Percentiles rank a stretch among this genome's conserved stretches.
Evolutionary conservation across 192 early-diverging fungal species (phyloP).

Genomic region (Umbelopsis ramanniana): DNA sequence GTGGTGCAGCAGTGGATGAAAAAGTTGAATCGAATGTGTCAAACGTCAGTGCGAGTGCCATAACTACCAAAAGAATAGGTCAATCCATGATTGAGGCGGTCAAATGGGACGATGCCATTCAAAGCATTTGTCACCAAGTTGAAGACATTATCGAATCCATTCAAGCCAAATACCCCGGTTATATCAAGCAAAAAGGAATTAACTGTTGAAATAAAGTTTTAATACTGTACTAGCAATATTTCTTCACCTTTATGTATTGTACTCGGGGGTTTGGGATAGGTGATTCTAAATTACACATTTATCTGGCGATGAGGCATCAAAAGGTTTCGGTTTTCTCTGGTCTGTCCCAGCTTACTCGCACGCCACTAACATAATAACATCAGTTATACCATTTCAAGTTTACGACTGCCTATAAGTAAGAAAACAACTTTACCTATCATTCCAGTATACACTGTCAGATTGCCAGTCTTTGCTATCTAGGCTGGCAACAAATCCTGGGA

Average conservation of each 20-base stretch:
- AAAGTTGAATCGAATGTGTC: slow-evolving; percentile 26
- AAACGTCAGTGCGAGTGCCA: slow-evolving; percentile 32
- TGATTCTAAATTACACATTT: background rate
- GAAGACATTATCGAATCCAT: slow-evolving; percentile 58
- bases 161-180: slow-evolving; percentile 53
- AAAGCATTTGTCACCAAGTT: slow-evolving; percentile 60
- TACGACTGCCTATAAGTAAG: background rate
- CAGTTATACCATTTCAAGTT: background rate
- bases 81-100: slow-evolving; percentile 50
- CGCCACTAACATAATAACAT: slow-evolving; percentile 9
- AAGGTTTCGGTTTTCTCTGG: slow-evolving; percentile 6
- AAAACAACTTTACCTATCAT: slow-evolving; percentile 42
- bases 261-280: no score
- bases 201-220: slow-evolving; percentile 4
- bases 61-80: slow-evolving; percentile 27
- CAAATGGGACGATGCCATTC: slow-evolving; percentile 62
- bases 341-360: slow-evolving; percentile 26
- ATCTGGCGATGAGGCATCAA: background rate
- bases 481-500: slow-evolving; percentile 53
- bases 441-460: slow-evolving; percentile 64
- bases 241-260: no score
- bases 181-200: slow-evolving; percentile 23
- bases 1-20: slow-evolving; percentile 33
- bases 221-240: background rate
- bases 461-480: slow-evolving; percentile 60